Evolutionary conservation across 371 early-diverging fungal genomes (phyloP), one percentile per base, ranked within the genome.

Genomic region (Chytridiales sp.): DNA sequence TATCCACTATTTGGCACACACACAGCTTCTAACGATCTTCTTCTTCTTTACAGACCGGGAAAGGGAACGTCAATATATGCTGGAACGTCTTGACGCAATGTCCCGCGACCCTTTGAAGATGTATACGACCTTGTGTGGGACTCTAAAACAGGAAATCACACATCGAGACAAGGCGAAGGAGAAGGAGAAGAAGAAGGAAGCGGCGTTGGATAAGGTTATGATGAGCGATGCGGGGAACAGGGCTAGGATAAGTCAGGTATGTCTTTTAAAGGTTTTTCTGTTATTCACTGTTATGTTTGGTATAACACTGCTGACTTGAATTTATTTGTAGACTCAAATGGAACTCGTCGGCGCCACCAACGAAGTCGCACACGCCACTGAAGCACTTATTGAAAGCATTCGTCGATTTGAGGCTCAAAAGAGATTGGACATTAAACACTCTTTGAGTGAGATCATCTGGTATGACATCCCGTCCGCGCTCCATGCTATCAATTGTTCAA

Each of bases 401-500:
- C 29, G 41, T 29, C 22, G 31, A 21, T 71, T 71, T 57, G 65
- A 71, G 49, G 62, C 41, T 13, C 65, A 53, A 34, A 70, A 70
- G 43, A 32, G 62, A 1, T 41, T 56, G 17, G 68, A 67, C 36
- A 26, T 70, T 4, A 56, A 61, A 43, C 30, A 13, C 13, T 53
- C 47, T 17, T 53, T 70, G 35, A 55, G 65, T 26, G 70, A 70
- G 50, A 30, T 66, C n/a, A 19, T 70, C 8, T 70, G 67, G 62
- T 65, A 34, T 26, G 51, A 4, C 9, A 1, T 17, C 9, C 30
- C 1, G 1, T 26, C 22, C 24, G 2, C 15, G 22, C 36, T 17
- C 11, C 6, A 30, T 61, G 13, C 4, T 42, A 11, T n/a, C 36
- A 43, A 30, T 24, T 49, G 17, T 52, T 11, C 17, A 8, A 17